These are phyloP conservation scores for Mycena galericulata DNA, from an alignment of 768 basidiomycete species.

Conservation along the genomic window DNA sequence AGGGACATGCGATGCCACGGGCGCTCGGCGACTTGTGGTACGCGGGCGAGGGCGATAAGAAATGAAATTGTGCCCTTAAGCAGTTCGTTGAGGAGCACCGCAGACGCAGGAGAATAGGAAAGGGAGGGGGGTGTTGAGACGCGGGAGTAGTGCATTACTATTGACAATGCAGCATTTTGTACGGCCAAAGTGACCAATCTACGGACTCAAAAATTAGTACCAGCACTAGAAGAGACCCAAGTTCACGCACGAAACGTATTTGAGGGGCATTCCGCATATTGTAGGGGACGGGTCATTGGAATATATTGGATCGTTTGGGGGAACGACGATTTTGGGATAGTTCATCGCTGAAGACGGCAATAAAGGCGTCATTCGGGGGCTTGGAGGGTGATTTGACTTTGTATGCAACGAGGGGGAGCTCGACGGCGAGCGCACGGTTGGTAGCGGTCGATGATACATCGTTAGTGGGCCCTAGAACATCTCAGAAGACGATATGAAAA, in stretches of 20 bases:
- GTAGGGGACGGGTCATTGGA: conserved; percentile 56
- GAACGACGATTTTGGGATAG: conserved; percentile 54
- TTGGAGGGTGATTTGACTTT: conserved; percentile 31
- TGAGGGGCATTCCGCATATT: conserved; percentile 78
- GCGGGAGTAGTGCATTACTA: conserved; percentile 99
- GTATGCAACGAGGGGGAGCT: conserved; percentile 48
- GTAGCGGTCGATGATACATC: conserved; percentile 74
- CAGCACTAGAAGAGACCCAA: conserved; percentile 18
- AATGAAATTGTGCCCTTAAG: conserved; percentile 95
- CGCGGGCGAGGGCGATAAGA: conserved; percentile 77
- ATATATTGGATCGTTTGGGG: conserved; percentile 46
- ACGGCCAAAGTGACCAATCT: conserved; percentile 84
- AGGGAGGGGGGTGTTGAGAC: conserved; percentile 82
- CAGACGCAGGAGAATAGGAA: conserved; percentile 93
- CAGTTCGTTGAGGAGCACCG: conserved; percentile 94
- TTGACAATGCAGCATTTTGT: conserved; percentile 95
- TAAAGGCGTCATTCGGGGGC: conserved; percentile 63
- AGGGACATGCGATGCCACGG: conserved; percentile 57
- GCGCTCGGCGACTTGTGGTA: conserved; percentile 55
- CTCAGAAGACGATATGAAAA: conserved; percentile 19
- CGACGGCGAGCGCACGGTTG: conserved; percentile 67
- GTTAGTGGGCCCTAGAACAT: conserved; percentile 43
- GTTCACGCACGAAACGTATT: conserved; percentile 83
- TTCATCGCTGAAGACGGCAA: conserved; percentile 60
- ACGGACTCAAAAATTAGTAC: too few species aligned